A percentile compares a stretch with the other conserved stretches of the same genome.
phyloP scores from a whole-genome alignment of 140 eudicot genomes.

The Stevia rebaudiana region DNA sequence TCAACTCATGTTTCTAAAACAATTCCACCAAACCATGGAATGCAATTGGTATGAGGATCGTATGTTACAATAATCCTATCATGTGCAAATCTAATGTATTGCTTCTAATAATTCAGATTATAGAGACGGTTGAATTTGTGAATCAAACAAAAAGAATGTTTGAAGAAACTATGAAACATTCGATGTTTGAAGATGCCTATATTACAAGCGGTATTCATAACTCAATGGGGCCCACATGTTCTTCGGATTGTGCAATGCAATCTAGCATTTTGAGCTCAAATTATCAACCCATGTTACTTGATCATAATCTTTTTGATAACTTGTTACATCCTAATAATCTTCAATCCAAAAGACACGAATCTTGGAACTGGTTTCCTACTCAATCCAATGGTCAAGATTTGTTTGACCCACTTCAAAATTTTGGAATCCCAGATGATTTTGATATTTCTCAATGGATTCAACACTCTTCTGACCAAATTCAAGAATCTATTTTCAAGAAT shows the following conservation, averaged over 20 bases:
- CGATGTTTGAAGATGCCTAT: constrained; percentile 21
- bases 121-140: constrained; percentile 47
- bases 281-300: constrained; percentile 26
- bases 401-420: no score
- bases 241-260: constrained; percentile 24
- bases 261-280: constrained; percentile 21
- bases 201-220: background rate
- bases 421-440: no score
- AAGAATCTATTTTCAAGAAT: no score
- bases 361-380: constrained; percentile 25
- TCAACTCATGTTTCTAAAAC: no score
- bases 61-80: no score
- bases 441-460: no score
- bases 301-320: no score
- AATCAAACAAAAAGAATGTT: constrained; percentile 51
- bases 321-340: no score
- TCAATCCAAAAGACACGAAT: background rate
- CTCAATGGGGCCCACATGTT: constrained; percentile 1
- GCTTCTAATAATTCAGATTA: constrained; percentile 37
- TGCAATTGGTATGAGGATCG: no score
- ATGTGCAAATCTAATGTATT: constrained; percentile 15
- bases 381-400: no score
- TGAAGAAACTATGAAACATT: constrained; percentile 29
- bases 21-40: no score
- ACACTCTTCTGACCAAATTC: no score